Evolutionary conservation across 371 early-diverging fungal genomes (phyloP).

Genomic region (Mucor racemosus): DNA sequence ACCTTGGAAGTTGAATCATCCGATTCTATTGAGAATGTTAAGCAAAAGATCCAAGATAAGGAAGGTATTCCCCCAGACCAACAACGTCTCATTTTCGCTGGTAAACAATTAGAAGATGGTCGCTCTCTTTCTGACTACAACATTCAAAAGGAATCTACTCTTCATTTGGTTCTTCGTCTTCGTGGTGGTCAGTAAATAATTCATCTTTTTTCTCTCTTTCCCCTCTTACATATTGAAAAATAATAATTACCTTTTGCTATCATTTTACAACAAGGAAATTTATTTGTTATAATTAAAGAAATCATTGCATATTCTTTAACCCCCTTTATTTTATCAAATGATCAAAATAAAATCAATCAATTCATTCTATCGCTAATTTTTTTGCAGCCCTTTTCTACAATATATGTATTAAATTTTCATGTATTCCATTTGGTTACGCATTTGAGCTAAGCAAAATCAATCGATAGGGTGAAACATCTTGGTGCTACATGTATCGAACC

Average conservation of each 20-base stretch:
- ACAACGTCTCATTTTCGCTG: conserved; percentile 98
- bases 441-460: too few species aligned
- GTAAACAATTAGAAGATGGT: conserved; percentile 98
- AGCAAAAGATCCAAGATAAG: conserved; percentile 62
- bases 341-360: conserved; percentile 1
- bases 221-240: conserved; percentile 83
- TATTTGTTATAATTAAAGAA: conserved; percentile 28
- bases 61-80: conserved; percentile 29
- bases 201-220: conserved; percentile 46
- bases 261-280: conserved; percentile 85
- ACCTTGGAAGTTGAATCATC: conserved; percentile 93
- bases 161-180: conserved; percentile 95
- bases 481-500: too few species aligned
- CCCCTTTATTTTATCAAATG: background rate
- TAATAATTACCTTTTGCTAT: conserved; percentile 92
- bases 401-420: background rate
- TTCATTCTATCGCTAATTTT: conserved; percentile 1
- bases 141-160: conserved; percentile 94
- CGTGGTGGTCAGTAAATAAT: conserved; percentile 77
- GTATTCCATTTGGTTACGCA: too few species aligned
- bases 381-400: background rate
- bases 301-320: background rate
- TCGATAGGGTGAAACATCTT: too few species aligned
- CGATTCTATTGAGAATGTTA: conserved; percentile 96
- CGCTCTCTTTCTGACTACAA: conserved; percentile 85